Evolutionary conservation across 129 eudicot genomes (phyloP).

Genomic region (Chrysanthemum lavandulifolium): DNA sequence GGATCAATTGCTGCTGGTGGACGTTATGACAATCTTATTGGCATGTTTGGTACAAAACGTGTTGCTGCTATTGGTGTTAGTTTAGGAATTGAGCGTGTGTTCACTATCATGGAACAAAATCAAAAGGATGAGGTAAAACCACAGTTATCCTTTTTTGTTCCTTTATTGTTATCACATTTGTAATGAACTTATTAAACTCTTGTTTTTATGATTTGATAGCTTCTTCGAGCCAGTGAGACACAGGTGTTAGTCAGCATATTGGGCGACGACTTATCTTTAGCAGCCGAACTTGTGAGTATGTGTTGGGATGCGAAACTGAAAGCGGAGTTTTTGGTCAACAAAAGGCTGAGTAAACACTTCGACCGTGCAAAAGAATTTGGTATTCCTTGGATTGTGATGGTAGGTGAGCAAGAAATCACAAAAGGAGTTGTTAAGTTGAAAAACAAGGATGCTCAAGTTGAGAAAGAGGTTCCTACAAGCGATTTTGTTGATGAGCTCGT

Average conservation of each 20-base stretch:
- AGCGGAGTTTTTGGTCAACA: constrained; percentile 63
- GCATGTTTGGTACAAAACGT: constrained; percentile 76
- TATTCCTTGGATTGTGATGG: constrained; percentile 84
- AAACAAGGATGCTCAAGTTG: constrained; percentile 46
- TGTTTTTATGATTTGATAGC: constrained; percentile 29
- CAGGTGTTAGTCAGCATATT: constrained; percentile 67
- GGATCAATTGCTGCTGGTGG: constrained; percentile 99
- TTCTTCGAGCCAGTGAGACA: constrained; percentile 67
- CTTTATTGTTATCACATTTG: constrained; percentile 12
- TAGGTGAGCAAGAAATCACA: constrained; percentile 54
- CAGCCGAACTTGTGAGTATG: constrained; percentile 56
- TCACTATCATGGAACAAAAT: constrained; percentile 79
- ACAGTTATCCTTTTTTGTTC: background rate
- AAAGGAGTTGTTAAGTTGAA: constrained; percentile 59
- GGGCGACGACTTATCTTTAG: constrained; percentile 61
- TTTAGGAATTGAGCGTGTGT: constrained; percentile 85
- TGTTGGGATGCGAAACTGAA: constrained; percentile 69
- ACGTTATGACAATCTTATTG: constrained; percentile 82
- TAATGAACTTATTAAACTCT: background rate
- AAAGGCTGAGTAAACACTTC: constrained; percentile 63
- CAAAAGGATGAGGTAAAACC: constrained; percentile 63
- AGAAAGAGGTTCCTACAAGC: constrained; percentile 42
- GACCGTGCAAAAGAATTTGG: constrained; percentile 58
- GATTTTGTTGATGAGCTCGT: constrained; percentile 60
- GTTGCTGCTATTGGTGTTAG: constrained; percentile 93